Evolutionary conservation across 208 protist genomes (phyloP).

Genomic region (Leishmania turanica): DNA sequence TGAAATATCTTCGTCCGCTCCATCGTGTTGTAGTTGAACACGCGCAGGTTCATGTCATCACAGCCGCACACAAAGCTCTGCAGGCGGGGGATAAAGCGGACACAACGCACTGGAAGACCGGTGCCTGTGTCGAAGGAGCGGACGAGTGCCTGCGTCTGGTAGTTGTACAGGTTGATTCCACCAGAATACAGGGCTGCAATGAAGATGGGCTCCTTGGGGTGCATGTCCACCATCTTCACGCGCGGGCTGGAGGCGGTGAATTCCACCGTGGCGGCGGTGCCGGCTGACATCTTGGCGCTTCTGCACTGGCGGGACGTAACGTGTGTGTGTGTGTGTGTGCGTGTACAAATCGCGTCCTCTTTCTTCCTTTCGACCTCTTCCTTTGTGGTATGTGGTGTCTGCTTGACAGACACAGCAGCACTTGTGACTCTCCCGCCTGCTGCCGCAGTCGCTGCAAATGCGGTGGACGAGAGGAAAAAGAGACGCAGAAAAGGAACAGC

Average conservation of each 20-base stretch:
- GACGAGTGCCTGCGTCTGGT: constrained; percentile 95
- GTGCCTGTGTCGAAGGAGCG: constrained; percentile 97
- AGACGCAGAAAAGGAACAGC: background rate
- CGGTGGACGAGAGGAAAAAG: background rate
- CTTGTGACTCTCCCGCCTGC: background rate
- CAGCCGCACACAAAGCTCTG: constrained; percentile 97
- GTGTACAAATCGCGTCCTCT: background rate
- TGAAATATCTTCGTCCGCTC: constrained; percentile 97
- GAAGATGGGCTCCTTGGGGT: constrained; percentile 98
- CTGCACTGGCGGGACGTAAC: background rate
- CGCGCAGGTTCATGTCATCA: constrained; percentile 95
- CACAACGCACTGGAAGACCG: constrained; percentile 93
- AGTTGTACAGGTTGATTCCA: constrained; percentile 97
- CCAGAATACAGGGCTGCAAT: constrained; percentile 95
- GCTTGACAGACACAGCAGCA: background rate
- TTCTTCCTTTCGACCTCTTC: background rate
- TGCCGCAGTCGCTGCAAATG: background rate
- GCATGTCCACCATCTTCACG: constrained; percentile 99
- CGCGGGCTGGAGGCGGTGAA: constrained; percentile 94
- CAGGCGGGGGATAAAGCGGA: constrained; percentile 97
- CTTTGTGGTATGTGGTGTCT: background rate
- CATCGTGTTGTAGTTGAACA: constrained; percentile 99
- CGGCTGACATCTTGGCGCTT: constrained; percentile 14
- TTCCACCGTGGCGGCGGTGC: constrained; percentile 27
- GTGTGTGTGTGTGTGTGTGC: background rate